Conservation (phyloP, 2,329 filamentous ascomycete species). For the Nothopassalora personata region DNA sequence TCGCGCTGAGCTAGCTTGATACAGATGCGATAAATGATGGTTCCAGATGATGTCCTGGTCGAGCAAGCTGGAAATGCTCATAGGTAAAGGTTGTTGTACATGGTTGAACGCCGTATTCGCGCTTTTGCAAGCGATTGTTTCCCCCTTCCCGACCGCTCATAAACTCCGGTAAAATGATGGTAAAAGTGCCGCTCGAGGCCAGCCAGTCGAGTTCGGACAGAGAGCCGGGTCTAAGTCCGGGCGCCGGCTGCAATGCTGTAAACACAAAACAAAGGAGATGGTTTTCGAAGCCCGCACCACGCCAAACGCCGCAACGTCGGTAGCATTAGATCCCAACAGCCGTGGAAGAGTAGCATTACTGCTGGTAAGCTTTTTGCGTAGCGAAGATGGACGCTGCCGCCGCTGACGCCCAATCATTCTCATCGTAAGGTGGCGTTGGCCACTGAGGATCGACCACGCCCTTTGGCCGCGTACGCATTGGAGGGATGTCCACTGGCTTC, state of each 20-base stretch:
- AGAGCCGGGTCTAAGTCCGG: background rate
- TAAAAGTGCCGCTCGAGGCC: constrained; percentile 14
- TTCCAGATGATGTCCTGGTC: constrained; percentile 3
- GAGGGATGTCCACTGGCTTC: constrained; percentile 65
- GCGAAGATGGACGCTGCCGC: constrained; percentile 78
- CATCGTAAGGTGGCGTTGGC: constrained; percentile 93
- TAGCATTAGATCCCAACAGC: constrained; percentile 1
- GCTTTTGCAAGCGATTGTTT: constrained; percentile 11
- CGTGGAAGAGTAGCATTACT: constrained; percentile 9
- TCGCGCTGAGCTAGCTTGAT: constrained; percentile 4
- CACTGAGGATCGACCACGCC: constrained; percentile 62
- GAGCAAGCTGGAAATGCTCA: constrained; percentile 10
- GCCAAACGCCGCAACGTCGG: constrained; percentile 5
- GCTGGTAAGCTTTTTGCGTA: constrained; percentile 50
- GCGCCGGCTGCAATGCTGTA: constrained; percentile 16
- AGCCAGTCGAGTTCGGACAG: constrained; percentile 11
- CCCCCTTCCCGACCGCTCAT: background rate
- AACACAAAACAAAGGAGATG: constrained; percentile 19
- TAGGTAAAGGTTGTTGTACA: constrained; percentile 16
- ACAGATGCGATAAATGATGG: constrained; percentile 5
- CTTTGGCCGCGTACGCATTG: constrained; percentile 50
- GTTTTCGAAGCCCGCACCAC: background rate
- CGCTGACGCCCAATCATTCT: constrained; percentile 82
- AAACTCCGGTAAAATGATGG: constrained; percentile 6
- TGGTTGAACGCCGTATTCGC: constrained; percentile 8